A percentile compares a stretch with the other conserved stretches of the same genome.
Evolutionary conservation across 106 monocot species (phyloP).

Genomic region (Cymbidium sinense): DNA sequence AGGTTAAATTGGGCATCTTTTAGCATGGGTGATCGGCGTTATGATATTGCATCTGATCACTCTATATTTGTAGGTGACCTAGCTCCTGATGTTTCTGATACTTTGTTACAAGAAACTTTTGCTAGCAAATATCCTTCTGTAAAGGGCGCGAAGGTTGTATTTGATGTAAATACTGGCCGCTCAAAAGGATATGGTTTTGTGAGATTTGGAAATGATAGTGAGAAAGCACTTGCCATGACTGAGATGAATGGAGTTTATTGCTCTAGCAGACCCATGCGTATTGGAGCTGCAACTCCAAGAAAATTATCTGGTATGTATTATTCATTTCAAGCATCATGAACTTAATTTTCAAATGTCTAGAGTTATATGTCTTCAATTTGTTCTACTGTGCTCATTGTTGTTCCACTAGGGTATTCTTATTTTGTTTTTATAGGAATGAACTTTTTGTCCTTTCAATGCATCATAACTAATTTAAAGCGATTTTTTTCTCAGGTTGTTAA

Average conservation of each 20-base stretch:
- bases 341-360: background rate
- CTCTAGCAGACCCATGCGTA: conserved; percentile 30
- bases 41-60: conserved; percentile 41
- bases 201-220: conserved; percentile 40
- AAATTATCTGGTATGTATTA: conserved; percentile 17
- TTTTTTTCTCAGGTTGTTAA: background rate
- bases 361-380: background rate
- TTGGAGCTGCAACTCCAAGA: conserved; percentile 35
- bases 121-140: conserved; percentile 27
- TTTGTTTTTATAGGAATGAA: background rate
- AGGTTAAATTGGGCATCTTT: conserved; percentile 65
- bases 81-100: conserved; percentile 36
- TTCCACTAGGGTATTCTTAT: background rate
- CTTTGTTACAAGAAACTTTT: conserved; percentile 33
- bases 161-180: conserved; percentile 33
- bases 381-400: background rate
- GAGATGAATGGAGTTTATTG: conserved; percentile 44
- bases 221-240: conserved; percentile 31
- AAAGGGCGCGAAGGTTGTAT: conserved; percentile 36
- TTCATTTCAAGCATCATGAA: background rate
- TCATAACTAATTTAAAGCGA: background rate
- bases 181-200: conserved; percentile 45
- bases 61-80: conserved; percentile 67
- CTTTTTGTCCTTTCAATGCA: background rate
- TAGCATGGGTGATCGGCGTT: conserved; percentile 50